Evolutionary conservation across 2,329 filamentous ascomycete genomes (phyloP).

Genomic region (Colletotrichum sp.): DNA sequence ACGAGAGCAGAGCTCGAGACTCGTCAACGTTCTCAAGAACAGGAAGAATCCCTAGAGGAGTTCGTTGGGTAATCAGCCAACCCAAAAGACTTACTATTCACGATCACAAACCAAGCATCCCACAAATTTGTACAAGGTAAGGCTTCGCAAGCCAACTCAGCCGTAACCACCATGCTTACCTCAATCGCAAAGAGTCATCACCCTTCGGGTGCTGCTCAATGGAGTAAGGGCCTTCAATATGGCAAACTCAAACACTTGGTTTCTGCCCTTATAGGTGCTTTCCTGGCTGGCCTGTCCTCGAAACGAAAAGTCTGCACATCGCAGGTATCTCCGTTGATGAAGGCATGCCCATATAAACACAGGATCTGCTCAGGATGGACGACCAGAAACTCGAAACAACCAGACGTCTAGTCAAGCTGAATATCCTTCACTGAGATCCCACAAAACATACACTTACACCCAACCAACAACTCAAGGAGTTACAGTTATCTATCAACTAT

Average conservation of each 20-base stretch:
- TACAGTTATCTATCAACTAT: background rate
- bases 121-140: background rate
- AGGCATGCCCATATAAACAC: background rate
- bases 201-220: background rate
- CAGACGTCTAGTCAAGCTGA: background rate
- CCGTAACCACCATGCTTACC: background rate
- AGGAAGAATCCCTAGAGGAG: background rate
- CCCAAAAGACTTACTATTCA: background rate
- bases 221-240: background rate
- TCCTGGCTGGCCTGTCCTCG: background rate
- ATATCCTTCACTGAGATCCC: background rate
- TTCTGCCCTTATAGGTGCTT: background rate
- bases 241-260: background rate
- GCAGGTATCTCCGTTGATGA: background rate
- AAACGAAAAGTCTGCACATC: background rate
- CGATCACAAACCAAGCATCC: background rate
- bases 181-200: background rate
- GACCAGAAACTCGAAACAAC: background rate
- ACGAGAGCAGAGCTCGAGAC: background rate
- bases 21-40: background rate
- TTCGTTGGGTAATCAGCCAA: background rate
- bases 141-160: background rate
- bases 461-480: background rate
- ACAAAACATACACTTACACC: background rate
- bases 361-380: background rate